These are phyloP conservation scores for Symmetrospora coprosmae DNA, from an alignment of 768 basidiomycete genomes.

Conservation along the genomic window DNA sequence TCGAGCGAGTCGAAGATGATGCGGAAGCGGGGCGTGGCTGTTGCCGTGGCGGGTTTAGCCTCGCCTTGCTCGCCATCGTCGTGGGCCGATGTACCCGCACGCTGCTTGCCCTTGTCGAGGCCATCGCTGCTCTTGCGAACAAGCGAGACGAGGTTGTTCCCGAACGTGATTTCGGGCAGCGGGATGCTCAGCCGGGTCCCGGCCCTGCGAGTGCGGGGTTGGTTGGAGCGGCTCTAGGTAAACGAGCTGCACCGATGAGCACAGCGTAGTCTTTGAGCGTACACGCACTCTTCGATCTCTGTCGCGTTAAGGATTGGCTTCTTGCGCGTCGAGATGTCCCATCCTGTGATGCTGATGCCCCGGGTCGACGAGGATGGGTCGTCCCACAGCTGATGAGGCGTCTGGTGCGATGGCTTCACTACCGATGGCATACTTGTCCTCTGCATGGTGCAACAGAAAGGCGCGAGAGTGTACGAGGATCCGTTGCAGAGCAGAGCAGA, in stretches of 20 bases:
- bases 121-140: slow-evolving; percentile 46
- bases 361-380: slow-evolving; percentile 19
- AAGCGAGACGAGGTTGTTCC: slow-evolving; percentile 59
- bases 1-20: slow-evolving; percentile 48
- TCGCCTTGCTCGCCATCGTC: too few relatives aligned
- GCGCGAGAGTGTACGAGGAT: too few relatives aligned
- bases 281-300: slow-evolving; percentile 48
- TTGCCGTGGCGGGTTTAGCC: too few relatives aligned
- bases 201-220: too few relatives aligned
- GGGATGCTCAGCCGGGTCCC: slow-evolving; percentile 56
- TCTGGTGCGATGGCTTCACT: background rate
- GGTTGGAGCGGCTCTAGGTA: slow-evolving; percentile 37
- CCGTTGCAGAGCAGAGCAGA: too few relatives aligned
- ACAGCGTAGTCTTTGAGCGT: slow-evolving; percentile 41
- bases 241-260: slow-evolving; percentile 40
- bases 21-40: too few relatives aligned
- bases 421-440: too few relatives aligned
- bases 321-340: slow-evolving; percentile 36
- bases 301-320: slow-evolving; percentile 44
- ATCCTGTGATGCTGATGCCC: slow-evolving; percentile 30
- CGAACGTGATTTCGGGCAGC: slow-evolving; percentile 93
- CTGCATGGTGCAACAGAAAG: background rate
- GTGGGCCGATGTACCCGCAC: background rate
- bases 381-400: slow-evolving; percentile 9
- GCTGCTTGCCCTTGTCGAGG: background rate